phyloP scores from a whole-genome alignment of 805 yeast genomes.

The Saitoella complicata region DNA sequence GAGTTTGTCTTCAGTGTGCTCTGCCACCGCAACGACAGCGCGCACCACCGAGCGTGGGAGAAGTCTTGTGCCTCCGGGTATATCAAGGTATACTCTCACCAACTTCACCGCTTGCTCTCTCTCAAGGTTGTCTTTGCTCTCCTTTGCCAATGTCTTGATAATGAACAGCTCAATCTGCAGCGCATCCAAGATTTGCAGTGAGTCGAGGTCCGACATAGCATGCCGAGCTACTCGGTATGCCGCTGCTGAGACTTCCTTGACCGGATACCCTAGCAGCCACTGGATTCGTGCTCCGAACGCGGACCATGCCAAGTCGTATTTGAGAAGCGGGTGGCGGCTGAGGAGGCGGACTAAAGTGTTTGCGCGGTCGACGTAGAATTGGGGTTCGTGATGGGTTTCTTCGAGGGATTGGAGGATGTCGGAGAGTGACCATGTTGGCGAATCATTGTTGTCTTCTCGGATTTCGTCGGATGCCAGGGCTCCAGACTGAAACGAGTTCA shows the following conservation, averaged over 20 bases:
- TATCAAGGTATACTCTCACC: constrained; percentile 42
- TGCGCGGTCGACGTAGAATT: constrained; percentile 38
- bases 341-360: constrained; percentile 48
- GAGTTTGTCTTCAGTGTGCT: constrained; percentile 35
- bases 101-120: constrained; percentile 64
- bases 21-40: constrained; percentile 48
- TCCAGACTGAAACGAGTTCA: no score
- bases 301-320: constrained; percentile 38
- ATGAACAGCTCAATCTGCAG: constrained; percentile 47
- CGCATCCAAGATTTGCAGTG: constrained; percentile 37
- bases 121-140: constrained; percentile 39
- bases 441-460: no score
- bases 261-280: constrained; percentile 38
- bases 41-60: constrained; percentile 49
- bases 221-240: constrained; percentile 64
- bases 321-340: constrained; percentile 40
- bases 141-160: constrained; percentile 46
- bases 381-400: constrained; percentile 34
- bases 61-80: constrained; percentile 35
- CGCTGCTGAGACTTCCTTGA: constrained; percentile 50
- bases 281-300: constrained; percentile 30
- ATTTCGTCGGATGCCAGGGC: no score
- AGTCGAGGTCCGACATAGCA: constrained; percentile 36
- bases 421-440: constrained; percentile 45
- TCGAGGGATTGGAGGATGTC: constrained; percentile 45